Evolutionary conservation across 371 early-diverging fungal species (phyloP), one percentile per base, ranked within the genome.

Genomic region (Fennellomyces sp.): DNA sequence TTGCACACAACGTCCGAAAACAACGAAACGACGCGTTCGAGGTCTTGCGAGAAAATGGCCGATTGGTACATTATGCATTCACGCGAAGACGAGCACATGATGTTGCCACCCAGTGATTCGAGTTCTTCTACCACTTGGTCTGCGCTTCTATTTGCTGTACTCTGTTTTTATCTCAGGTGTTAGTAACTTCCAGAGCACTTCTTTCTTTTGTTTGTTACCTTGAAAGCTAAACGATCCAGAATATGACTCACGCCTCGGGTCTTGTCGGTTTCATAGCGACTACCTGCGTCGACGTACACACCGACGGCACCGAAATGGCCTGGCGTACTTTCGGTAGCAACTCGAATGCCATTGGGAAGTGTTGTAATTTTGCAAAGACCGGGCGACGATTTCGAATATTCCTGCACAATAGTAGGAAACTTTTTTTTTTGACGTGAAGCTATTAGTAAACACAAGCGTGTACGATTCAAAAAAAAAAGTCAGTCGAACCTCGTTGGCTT

Each of bases 61-160:
- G 93, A 90, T 72, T 96, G 97, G 70, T 95, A 96, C 89, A 95
- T 92, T 72, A 97, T 92, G 48, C 88, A 86, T 73, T 98, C 98
- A 19, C 97, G 88, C n/a, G 93, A 88, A 33, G 91, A 87, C 29
- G 93, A 91, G 51, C 95, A 91, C 81, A 89, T 87, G 29, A 97
- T 83, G 54, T 94, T 95, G 21, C 96, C 96, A 13, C 97, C 97
- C 17, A 97, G 73, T 19, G 85, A 80, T 60, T 96, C 97, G 42
- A 97, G 74, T 67, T 89, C 82, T 23, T 84, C 76, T 60, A 89
- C 83, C n/a, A 95, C 86, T 61, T 90, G 76, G 38, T 84, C 87
- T 12, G 87, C 83, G 19, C 83, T 84, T 49, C 82, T 70, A 42
- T 81, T 85, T 28, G 72, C 68, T 12, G 91, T 92, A 60, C 83